These are phyloP conservation scores for Trichothecium roseum DNA, from an alignment of 2,329 filamentous ascomycete species.

Conservation along the genomic window DNA sequence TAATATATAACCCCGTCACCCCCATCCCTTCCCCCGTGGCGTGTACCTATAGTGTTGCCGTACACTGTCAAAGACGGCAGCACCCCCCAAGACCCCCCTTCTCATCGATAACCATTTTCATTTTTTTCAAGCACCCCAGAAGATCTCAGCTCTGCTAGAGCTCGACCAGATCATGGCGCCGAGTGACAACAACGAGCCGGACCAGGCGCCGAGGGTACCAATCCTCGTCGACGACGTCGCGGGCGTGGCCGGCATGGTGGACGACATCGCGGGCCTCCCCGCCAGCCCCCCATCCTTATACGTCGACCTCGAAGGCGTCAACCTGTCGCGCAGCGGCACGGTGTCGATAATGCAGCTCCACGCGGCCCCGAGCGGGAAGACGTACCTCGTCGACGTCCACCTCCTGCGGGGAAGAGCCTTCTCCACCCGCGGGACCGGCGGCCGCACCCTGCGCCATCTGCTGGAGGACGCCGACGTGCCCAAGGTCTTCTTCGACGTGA, in stretches of 20 bases:
- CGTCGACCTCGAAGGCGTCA: slow-evolving; percentile 36
- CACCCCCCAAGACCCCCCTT: slow-evolving; percentile 5
- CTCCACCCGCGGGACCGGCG: slow-evolving; percentile 1
- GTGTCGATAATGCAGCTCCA: slow-evolving; percentile 34
- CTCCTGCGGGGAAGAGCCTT: slow-evolving; percentile 26
- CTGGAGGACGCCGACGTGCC: slow-evolving; percentile 26
- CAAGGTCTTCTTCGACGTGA: slow-evolving; percentile 49
- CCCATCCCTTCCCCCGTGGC: no score
- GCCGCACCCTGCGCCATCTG: slow-evolving; percentile 22
- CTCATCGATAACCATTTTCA: slow-evolving; percentile 1
- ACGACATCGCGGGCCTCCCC: slow-evolving; percentile 13
- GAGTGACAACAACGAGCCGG: no score
- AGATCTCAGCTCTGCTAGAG: background rate
- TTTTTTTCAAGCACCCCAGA: background rate
- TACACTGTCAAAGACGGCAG: no score
- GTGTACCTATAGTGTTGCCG: no score
- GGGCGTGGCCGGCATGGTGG: no score
- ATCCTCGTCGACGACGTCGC: no score
- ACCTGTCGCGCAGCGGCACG: slow-evolving; percentile 29
- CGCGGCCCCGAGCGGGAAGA: slow-evolving; percentile 14
- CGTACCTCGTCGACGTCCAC: slow-evolving; percentile 35
- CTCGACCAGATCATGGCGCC: no score
- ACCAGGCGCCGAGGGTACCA: no score
- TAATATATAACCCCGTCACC: no score
- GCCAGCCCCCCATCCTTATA: slow-evolving; percentile 26